Conservation (phyloP, 1,139 yeast species). For the Ogataea hybrid region DNA sequence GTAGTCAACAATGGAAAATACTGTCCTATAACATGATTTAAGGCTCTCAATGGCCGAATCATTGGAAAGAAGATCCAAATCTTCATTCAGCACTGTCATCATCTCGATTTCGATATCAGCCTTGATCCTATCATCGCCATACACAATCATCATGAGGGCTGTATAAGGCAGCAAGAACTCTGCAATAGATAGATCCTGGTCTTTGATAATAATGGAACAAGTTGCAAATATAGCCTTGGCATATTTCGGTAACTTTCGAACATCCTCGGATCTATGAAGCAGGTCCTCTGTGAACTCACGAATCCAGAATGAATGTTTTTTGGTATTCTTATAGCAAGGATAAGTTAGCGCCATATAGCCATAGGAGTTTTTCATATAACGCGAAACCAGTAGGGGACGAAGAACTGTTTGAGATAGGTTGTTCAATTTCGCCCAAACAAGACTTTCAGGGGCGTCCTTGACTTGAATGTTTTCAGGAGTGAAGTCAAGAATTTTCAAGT, state of each 20-base stretch:
- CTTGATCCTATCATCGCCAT: slow-evolving; percentile 43
- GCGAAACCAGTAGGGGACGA: slow-evolving; percentile 71
- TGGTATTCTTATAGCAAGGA: slow-evolving; percentile 49
- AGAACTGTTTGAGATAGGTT: slow-evolving; percentile 72
- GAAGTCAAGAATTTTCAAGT: slow-evolving; percentile 63
- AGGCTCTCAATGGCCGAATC: slow-evolving; percentile 53
- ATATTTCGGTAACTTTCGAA: slow-evolving; percentile 28
- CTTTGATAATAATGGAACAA: slow-evolving; percentile 65
- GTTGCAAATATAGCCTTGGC: slow-evolving; percentile 58
- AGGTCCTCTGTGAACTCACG: slow-evolving; percentile 65
- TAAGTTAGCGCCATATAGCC: slow-evolving; percentile 36
- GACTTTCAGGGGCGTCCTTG: slow-evolving; percentile 31
- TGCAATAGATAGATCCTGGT: slow-evolving; percentile 68
- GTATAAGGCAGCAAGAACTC: slow-evolving; percentile 79
- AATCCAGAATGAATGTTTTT: slow-evolving; percentile 63
- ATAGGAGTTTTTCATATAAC: slow-evolving; percentile 58
- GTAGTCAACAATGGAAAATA: slow-evolving; percentile 80
- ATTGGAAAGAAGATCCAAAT: slow-evolving; percentile 45
- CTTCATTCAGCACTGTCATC: slow-evolving; percentile 49
- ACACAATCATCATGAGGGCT: slow-evolving; percentile 62
- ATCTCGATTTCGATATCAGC: slow-evolving; percentile 57
- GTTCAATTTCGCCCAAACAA: slow-evolving; percentile 62
- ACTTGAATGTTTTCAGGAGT: slow-evolving; percentile 28
- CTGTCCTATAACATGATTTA: slow-evolving; percentile 64
- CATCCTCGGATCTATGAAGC: slow-evolving; percentile 38